Evolutionary conservation across 441 rosid species (phyloP).

Genomic region (Bocquillonia castaneifolia): DNA sequence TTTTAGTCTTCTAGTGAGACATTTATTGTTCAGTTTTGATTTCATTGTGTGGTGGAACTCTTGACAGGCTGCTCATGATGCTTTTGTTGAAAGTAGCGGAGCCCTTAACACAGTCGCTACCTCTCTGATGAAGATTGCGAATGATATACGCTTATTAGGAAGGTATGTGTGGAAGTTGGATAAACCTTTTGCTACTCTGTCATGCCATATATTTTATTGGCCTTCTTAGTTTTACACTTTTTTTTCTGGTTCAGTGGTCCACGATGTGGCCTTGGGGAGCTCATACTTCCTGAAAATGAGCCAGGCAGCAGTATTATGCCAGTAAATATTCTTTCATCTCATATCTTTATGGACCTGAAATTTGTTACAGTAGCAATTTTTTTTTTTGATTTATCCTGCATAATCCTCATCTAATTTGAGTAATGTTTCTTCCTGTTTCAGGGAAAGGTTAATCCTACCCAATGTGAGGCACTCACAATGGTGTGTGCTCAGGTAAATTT

Average conservation of each 20-base stretch:
- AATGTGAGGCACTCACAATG: conserved; percentile 97
- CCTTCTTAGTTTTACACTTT: conserved; percentile 25
- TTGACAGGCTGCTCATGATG: conserved; percentile 95
- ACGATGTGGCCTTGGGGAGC: conserved; percentile 96
- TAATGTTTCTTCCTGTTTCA: conserved; percentile 32
- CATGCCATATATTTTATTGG: conserved; percentile 7
- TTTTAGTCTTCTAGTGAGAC: neutral
- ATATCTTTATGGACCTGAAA: conserved; percentile 1
- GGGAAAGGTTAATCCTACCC: conserved; percentile 99
- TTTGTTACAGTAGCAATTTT: conserved; percentile 2
- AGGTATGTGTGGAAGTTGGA: conserved; percentile 40
- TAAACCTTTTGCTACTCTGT: neutral
- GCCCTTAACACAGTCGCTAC: conserved; percentile 75
- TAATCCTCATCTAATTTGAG: neutral
- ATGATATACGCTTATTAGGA: conserved; percentile 88
- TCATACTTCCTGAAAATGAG: conserved; percentile 97
- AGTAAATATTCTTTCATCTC: conserved; percentile 33
- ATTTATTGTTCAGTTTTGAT: neutral
- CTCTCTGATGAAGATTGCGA: conserved; percentile 87
- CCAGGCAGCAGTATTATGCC: conserved; percentile 99
- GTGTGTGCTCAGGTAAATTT: conserved; percentile 85
- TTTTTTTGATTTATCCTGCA: neutral
- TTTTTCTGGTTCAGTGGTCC: conserved; percentile 68
- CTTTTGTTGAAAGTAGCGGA: conserved; percentile 94
- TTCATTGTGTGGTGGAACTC: neutral